Conservation (phyloP, 2,329 filamentous ascomycete species). For the Cryoendolithus antarcticus region DNA sequence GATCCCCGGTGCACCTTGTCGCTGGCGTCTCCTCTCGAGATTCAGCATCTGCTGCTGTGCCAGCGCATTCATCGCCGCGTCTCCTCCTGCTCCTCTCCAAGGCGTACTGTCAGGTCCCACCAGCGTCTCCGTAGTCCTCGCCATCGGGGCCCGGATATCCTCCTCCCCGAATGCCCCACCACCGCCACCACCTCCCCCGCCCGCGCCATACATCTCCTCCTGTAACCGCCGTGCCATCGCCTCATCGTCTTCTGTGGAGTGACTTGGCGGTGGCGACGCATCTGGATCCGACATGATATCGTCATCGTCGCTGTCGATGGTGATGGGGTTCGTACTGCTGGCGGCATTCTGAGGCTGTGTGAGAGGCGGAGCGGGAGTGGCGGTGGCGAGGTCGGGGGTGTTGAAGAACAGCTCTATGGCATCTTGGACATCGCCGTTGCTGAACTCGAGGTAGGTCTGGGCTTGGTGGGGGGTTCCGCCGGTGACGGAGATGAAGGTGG, state of each 20-base stretch:
- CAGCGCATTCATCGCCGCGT: conserved; percentile 18
- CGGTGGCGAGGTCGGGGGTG: conserved; percentile 45
- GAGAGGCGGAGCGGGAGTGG: conserved; percentile 21
- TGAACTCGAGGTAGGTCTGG: conserved; percentile 69
- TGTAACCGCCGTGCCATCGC: conserved; percentile 86
- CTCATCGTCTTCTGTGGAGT: conserved; percentile 64
- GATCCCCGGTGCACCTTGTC: conserved; percentile 37
- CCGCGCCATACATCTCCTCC: conserved; percentile 69
- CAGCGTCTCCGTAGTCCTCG: conserved; percentile 79
- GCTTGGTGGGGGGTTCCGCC: conserved; percentile 62
- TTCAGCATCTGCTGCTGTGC: conserved; percentile 37
- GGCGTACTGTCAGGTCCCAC: conserved; percentile 54
- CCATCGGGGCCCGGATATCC: conserved; percentile 78
- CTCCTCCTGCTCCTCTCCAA: conserved; percentile 48
- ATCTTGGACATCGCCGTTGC: conserved; percentile 71
- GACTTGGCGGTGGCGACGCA: conserved; percentile 15
- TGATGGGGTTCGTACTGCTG: conserved; percentile 45
- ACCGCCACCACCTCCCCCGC: conserved; percentile 29
- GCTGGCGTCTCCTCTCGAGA: conserved; percentile 28
- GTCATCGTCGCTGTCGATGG: conserved; percentile 59
- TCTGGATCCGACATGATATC: conserved; percentile 19
- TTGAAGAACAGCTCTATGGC: conserved; percentile 86
- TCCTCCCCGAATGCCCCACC: conserved; percentile 35
- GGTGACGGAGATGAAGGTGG: conserved; percentile 72
- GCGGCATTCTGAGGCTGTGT: conserved; percentile 20